A percentile compares a stretch with the other conserved stretches of the same genome.
These are phyloP conservation scores for Petunia secreta DNA, from an alignment of 257 asterid genomes.

Conservation along the genomic window DNA sequence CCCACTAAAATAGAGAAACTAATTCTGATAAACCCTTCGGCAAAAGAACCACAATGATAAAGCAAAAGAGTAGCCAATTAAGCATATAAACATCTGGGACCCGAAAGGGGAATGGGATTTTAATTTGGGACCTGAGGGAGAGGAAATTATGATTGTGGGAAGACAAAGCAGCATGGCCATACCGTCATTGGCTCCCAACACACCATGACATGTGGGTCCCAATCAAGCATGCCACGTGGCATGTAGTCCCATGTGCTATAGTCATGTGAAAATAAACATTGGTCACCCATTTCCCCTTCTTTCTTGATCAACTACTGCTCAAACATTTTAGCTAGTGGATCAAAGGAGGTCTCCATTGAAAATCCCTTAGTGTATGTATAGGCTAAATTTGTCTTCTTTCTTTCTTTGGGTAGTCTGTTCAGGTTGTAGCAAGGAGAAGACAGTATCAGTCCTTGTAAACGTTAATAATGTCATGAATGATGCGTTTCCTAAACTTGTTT, in stretches of 20 bases:
- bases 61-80: background rate
- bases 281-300: background rate
- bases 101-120: slow-evolving; percentile 10
- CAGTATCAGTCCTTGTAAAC: background rate
- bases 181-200: slow-evolving; percentile 51
- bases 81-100: slow-evolving; percentile 27
- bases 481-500: background rate
- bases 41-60: background rate
- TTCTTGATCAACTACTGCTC: background rate
- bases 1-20: too few relatives aligned
- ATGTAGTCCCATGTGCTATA: slow-evolving; percentile 38
- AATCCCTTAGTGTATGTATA: background rate
- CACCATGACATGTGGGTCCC: slow-evolving; percentile 37
- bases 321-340: slow-evolving; percentile 1
- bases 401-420: background rate
- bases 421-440: background rate
- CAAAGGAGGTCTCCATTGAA: background rate
- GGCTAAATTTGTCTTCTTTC: background rate
- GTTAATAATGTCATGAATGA: background rate
- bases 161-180: slow-evolving; percentile 57
- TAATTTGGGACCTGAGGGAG: slow-evolving; percentile 20
- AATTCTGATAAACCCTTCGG: too few relatives aligned
- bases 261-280: slow-evolving; percentile 28
- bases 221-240: slow-evolving; percentile 37
- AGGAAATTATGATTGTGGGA: slow-evolving; percentile 23